Percentiles rank a stretch among this genome's conserved stretches.
Conservation (phyloP, 371 early-diverging fungal genomes). For the Mucor piriformis region DNA sequence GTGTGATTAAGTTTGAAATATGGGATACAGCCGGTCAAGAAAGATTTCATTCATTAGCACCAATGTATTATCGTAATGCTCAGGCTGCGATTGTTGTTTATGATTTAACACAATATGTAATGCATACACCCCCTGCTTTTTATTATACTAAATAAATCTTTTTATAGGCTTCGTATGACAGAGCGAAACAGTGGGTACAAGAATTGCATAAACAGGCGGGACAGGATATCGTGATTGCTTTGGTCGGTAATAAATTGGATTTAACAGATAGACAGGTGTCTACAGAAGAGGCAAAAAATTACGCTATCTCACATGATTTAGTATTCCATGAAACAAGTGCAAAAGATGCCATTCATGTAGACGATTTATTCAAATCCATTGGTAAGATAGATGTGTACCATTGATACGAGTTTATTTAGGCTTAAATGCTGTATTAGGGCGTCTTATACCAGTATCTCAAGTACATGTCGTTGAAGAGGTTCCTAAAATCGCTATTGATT, state of each 20-base stretch:
- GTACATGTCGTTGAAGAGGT: too few relatives aligned
- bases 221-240: slow-evolving; percentile 90
- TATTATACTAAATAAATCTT: not conserved
- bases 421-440: too few relatives aligned
- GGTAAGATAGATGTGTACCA: not conserved
- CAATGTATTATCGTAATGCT: slow-evolving; percentile 98
- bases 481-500: too few relatives aligned
- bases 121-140: slow-evolving; percentile 12
- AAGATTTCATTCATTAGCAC: slow-evolving; percentile 91
- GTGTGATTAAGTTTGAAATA: slow-evolving; percentile 79
- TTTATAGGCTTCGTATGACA: slow-evolving; percentile 82
- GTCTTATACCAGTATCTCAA: too few relatives aligned
- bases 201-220: slow-evolving; percentile 94
- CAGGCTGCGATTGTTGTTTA: slow-evolving; percentile 97
- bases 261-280: slow-evolving; percentile 46
- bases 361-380: not conserved
- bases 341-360: slow-evolving; percentile 1
- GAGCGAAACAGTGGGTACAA: slow-evolving; percentile 97
- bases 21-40: slow-evolving; percentile 97
- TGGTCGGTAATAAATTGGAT: slow-evolving; percentile 96
- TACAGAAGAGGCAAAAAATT: slow-evolving; percentile 72
- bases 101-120: slow-evolving; percentile 87
- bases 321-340: slow-evolving; percentile 85
- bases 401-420: not conserved
- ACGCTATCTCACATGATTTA: slow-evolving; percentile 69